Evolutionary conservation across 2,329 filamentous ascomycete species (phyloP).

Genomic region (Pseudogymnoascus sp.): DNA sequence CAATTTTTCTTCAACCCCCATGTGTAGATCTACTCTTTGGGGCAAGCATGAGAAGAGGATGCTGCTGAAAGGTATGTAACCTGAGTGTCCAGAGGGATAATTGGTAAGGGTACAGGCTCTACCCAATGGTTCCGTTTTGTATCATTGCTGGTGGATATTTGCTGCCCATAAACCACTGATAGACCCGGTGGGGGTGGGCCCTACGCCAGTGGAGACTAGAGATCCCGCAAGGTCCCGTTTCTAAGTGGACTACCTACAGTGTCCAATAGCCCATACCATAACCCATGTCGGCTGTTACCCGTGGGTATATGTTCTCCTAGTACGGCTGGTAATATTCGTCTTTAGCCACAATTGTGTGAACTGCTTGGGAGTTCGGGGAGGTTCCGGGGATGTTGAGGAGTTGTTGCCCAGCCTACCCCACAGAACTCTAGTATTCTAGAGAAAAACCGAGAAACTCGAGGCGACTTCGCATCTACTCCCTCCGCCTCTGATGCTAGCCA

Average conservation of each 20-base stretch:
- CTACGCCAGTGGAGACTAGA: not conserved
- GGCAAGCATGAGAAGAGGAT: not conserved
- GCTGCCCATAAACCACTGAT: not conserved
- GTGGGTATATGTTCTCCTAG: not conserved
- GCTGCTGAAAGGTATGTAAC: not conserved
- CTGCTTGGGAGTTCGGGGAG: not conserved
- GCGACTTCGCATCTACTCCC: not conserved
- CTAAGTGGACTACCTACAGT: not conserved
- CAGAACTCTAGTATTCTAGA: not conserved
- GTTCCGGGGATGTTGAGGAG: too few relatives aligned
- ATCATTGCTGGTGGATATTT: not conserved
- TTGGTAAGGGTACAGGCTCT: not conserved
- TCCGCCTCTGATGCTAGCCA: not conserved
- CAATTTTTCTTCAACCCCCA: not conserved
- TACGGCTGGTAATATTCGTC: not conserved
- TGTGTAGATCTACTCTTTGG: not conserved
- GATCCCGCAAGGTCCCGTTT: constrained; percentile 1
- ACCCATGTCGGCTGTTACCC: not conserved
- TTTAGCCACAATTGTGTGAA: not conserved
- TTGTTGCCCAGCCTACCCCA: not conserved
- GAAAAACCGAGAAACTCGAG: not conserved
- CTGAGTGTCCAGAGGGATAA: not conserved
- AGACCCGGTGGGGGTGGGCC: not conserved
- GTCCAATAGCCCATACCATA: not conserved
- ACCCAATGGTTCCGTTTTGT: not conserved